Evolutionary conservation across 2,329 filamentous ascomycete genomes (phyloP), one percentile per base, ranked within the genome.

Genomic region (Xylariaceae sp.): DNA sequence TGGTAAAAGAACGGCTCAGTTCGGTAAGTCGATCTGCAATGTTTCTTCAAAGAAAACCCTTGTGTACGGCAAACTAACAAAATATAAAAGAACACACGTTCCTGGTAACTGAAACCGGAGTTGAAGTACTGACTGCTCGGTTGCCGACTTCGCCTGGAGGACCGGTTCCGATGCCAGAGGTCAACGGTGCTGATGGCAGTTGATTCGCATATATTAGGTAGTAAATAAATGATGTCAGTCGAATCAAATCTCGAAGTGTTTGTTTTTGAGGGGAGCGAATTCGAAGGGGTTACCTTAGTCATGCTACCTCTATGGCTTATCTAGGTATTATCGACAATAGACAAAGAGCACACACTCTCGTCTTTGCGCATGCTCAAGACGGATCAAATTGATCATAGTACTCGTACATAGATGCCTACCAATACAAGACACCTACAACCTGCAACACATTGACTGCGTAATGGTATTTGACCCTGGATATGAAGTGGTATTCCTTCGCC

Each of bases 1-100:
- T 70, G 94, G 94, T 49, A 88, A 87, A 72, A 79, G 83, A 68
- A 96, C 91, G 12, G 94, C 94, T 7, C 94, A 99, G 69, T 99
- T 99, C 68, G 88, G 87, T 90, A 75, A 71, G 84, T 72, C n/a
- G 12, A 6, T 11, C 37, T 34, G 3, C 4, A 9, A 1, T 19
- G 44, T 3, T 1, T 6, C 19, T 19, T 19, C 19, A 19, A 19
- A 9, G 26, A 27, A 4, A 7, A 12, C 30, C 29, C 8, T 19
- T 9, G 5, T 2, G 39, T 35, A 6, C 2, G n/a, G 12, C 12
- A 2, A 51, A 43, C 39, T 47, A 45, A 59, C 39, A 8, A 19
- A 19, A 8, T 4, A n/a, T 32, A 4, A 60, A 54, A 83, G 89
- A 95, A 69, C 90, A 95, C 69, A 94, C 89, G 0, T 74, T 94